These are phyloP conservation scores for Chaetomium cochliodes DNA, from an alignment of 495 filamentous ascomycete species.

Conservation along the genomic window DNA sequence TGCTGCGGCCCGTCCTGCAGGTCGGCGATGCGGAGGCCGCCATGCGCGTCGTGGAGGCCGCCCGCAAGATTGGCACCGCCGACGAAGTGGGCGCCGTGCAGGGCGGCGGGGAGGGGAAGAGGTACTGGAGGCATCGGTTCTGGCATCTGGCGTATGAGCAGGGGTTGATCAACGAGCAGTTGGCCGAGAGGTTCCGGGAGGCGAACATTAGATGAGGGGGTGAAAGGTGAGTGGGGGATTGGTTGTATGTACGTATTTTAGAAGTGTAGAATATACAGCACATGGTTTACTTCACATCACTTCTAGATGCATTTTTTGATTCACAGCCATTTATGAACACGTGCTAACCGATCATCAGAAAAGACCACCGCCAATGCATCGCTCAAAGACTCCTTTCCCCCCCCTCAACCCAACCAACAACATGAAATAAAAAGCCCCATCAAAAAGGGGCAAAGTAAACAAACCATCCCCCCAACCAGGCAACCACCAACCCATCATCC, in stretches of 20 bases:
- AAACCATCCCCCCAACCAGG: neutral
- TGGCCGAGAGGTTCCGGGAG: slow-evolving; percentile 15
- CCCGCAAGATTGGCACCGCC: slow-evolving; percentile 29
- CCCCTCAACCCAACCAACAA: too few relatives aligned
- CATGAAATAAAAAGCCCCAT: neutral
- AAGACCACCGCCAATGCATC: too few relatives aligned
- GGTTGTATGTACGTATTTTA: neutral
- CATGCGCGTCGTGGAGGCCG: slow-evolving; percentile 34
- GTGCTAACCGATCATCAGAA: too few relatives aligned
- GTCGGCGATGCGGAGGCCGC: slow-evolving; percentile 40
- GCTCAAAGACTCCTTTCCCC: too few relatives aligned
- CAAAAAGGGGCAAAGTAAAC: slow-evolving; percentile 20
- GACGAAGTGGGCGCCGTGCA: slow-evolving; percentile 24
- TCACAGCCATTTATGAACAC: too few relatives aligned
- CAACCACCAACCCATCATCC: neutral
- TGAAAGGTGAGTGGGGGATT: neutral
- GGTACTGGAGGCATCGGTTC: slow-evolving; percentile 45
- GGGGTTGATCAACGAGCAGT: slow-evolving; percentile 34
- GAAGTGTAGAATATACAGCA: neutral
- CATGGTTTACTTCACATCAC: neutral
- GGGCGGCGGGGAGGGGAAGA: slow-evolving; percentile 22
- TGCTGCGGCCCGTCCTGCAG: slow-evolving; percentile 49
- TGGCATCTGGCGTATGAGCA: slow-evolving; percentile 41
- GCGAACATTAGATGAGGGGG: neutral
- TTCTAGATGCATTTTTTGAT: too few relatives aligned